Conservation (phyloP, 768 basidiomycete species). For the Hemileccinum rubropunctum region DNA sequence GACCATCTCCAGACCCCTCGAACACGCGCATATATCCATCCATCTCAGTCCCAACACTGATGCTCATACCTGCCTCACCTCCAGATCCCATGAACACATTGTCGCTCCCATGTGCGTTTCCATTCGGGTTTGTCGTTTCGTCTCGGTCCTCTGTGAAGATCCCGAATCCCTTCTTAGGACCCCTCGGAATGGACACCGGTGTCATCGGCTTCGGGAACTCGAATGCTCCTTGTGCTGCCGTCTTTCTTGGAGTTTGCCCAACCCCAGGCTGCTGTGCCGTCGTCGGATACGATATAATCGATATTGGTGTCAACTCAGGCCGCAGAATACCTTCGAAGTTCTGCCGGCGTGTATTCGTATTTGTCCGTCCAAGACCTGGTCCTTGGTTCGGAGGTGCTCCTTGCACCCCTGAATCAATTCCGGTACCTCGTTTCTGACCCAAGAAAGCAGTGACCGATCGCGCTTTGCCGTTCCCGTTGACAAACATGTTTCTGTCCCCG, state of each 20-base stretch:
- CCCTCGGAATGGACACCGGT: constrained; percentile 15
- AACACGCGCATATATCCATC: constrained; percentile 27
- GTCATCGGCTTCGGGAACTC: constrained; percentile 20
- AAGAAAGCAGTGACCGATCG: constrained; percentile 23
- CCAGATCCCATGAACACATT: constrained; percentile 3
- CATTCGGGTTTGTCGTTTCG: constrained; percentile 1
- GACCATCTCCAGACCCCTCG: constrained; percentile 4
- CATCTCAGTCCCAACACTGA: neutral
- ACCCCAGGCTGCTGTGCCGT: constrained; percentile 1
- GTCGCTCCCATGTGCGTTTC: neutral
- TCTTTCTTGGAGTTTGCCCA: constrained; percentile 22
- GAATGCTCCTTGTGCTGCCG: constrained; percentile 1
- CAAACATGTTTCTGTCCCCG: constrained; percentile 2
- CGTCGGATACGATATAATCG: constrained; percentile 22
- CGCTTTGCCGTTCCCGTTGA: constrained; percentile 10
- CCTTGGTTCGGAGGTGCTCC: constrained; percentile 2
- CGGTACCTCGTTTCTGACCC: constrained; percentile 15
- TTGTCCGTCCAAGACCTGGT: constrained; percentile 4
- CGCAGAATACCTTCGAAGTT: constrained; percentile 25
- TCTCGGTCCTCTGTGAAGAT: constrained; percentile 3
- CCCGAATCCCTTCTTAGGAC: constrained; percentile 8
- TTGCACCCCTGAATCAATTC: neutral
- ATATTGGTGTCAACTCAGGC: constrained; percentile 21
- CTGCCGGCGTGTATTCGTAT: constrained; percentile 6
- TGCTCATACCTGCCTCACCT: neutral